Conservation (phyloP, 129 eudicot species). For the Chrysanthemum makinoi region DNA sequence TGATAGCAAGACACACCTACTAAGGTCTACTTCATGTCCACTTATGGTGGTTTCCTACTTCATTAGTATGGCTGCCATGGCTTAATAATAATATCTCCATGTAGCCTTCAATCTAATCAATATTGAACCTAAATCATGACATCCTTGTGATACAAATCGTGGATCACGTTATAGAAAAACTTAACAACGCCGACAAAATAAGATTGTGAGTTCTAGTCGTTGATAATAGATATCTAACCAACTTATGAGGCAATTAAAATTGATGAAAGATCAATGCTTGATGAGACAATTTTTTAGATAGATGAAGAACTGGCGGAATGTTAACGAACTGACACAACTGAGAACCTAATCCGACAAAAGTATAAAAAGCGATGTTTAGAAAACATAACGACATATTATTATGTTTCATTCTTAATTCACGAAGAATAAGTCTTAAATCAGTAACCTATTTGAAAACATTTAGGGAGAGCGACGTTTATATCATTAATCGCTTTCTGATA, state of each 20-base stretch:
- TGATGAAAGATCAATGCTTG: conserved; percentile 1
- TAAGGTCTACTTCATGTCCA: conserved; percentile 15
- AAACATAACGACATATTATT: not conserved
- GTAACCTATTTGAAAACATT: not conserved
- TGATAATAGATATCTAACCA: not conserved
- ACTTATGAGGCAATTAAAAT: conserved; percentile 6
- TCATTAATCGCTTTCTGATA: too few species aligned
- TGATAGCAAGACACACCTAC: conserved; percentile 21
- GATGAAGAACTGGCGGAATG: too few species aligned
- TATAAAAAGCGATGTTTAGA: too few species aligned
- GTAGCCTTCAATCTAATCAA: conserved; percentile 13
- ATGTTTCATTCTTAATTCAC: not conserved
- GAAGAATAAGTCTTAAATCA: not conserved
- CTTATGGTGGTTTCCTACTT: conserved; percentile 28
- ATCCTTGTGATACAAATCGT: not conserved
- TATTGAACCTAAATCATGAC: not conserved
- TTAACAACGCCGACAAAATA: conserved; percentile 14
- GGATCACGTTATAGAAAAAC: not conserved
- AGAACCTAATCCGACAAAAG: too few species aligned
- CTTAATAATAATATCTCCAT: conserved; percentile 8
- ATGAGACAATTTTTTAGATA: not conserved
- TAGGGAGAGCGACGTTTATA: not conserved
- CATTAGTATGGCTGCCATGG: conserved; percentile 12
- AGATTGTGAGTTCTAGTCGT: conserved; percentile 6
- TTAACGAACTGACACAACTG: too few species aligned